Percentiles rank a stretch among this genome's conserved stretches.
Conservation (phyloP, 1,284 basidiomycete species). For the Trichosporon sp. region DNA sequence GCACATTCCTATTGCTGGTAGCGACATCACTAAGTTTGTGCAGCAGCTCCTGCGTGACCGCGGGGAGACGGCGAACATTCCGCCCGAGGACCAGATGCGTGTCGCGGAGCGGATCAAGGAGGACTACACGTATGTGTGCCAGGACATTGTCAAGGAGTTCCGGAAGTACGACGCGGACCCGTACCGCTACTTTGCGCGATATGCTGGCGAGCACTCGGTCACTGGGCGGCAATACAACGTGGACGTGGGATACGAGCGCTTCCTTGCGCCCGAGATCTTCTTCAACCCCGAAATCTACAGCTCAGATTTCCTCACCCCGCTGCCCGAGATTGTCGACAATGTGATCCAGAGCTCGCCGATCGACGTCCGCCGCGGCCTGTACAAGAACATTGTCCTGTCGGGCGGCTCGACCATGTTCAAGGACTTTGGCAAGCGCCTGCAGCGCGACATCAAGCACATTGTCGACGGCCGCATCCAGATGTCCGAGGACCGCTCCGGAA, state of each 20-base stretch:
- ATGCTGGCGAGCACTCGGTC: conserved; percentile 86
- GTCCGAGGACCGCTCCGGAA: conserved; percentile 69
- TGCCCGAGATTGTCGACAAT: conserved; percentile 92
- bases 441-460: conserved; percentile 88
- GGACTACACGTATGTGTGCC: conserved; percentile 97
- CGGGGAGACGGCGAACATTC: conserved; percentile 81
- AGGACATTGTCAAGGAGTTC: conserved; percentile 99
- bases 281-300: conserved; percentile 99
- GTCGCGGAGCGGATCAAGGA: conserved; percentile 96
- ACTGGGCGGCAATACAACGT: conserved; percentile 86
- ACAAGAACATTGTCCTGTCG: conserved; percentile 94
- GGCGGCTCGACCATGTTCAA: conserved; percentile 98
- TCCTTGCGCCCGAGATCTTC: conserved; percentile 98
- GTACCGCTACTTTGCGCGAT: conserved; percentile 92
- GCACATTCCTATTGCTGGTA: conserved; percentile 96
- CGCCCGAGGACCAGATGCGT: conserved; percentile 91
- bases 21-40: conserved; percentile 96
- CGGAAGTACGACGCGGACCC: conserved; percentile 96
- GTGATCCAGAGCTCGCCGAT: conserved; percentile 96
- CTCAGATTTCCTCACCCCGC: conserved; percentile 94
- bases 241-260: conserved; percentile 97
- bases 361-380: conserved; percentile 85
- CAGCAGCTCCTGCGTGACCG: conserved; percentile 94
- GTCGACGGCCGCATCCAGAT: conserved; percentile 85
- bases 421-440: conserved; percentile 91